These are phyloP conservation scores for Avena sativa DNA, from an alignment of 176 grass and related monocot genomes.

Conservation along the genomic window DNA sequence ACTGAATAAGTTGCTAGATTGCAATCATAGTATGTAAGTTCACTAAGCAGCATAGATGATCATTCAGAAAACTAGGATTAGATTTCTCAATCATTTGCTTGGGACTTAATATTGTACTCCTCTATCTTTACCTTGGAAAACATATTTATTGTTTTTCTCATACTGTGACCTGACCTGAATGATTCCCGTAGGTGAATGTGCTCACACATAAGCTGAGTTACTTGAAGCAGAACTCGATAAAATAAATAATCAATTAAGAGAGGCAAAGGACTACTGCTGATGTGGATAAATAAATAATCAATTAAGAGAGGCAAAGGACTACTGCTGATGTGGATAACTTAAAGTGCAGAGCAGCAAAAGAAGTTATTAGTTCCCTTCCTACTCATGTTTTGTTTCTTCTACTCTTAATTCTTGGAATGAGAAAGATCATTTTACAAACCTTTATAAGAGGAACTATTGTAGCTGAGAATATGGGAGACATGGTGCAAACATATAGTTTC, in stretches of 20 bases:
- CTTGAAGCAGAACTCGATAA: slow-evolving; percentile 67
- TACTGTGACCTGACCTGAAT: slow-evolving; percentile 24
- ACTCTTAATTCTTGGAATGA: neutral
- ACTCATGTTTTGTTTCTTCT: slow-evolving; percentile 25
- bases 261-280: slow-evolving; percentile 45
- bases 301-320: slow-evolving; percentile 54
- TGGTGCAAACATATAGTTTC: neutral
- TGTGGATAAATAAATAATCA: slow-evolving; percentile 61
- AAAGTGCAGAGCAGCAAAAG: slow-evolving; percentile 74
- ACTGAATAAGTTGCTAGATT: slow-evolving; percentile 61
- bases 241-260: slow-evolving; percentile 59
- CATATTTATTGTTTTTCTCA: neutral
- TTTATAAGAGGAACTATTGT: neutral
- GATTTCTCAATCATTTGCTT: neutral
- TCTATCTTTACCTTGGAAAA: neutral
- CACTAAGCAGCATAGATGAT: neutral
- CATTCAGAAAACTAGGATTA: slow-evolving; percentile 13
- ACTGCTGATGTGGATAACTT: slow-evolving; percentile 54
- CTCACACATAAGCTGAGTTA: slow-evolving; percentile 57
- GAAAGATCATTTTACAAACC: neutral
- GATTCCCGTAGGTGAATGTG: slow-evolving; percentile 57
- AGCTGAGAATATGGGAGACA: slow-evolving; percentile 14
- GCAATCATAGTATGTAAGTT: slow-evolving; percentile 18
- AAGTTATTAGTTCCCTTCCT: slow-evolving; percentile 70
- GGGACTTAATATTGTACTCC: slow-evolving; percentile 3